These are phyloP conservation scores for Syncephalastrum sp. DNA, from an alignment of 371 early-diverging fungal genomes.

Conservation along the genomic window DNA sequence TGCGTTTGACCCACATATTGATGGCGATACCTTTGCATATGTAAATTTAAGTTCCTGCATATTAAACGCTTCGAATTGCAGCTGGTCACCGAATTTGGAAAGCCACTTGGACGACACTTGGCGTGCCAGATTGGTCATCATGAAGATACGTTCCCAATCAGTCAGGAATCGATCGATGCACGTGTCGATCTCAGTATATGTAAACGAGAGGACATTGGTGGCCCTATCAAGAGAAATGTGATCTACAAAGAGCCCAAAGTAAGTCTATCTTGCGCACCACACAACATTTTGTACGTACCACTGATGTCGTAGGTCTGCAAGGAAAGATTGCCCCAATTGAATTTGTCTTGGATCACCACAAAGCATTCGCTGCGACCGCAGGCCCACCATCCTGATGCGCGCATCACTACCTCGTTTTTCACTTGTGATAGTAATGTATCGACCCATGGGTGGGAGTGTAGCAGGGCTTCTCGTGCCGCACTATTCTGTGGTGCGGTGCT, in stretches of 20 bases:
- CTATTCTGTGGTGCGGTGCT: constrained; percentile 5
- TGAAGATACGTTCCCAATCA: constrained; percentile 49
- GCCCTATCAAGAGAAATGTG: constrained; percentile 43
- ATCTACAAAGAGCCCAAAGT: constrained; percentile 18
- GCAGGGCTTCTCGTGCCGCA: constrained; percentile 13
- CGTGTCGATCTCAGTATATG: constrained; percentile 41
- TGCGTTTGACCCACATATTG: neutral
- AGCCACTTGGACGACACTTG: constrained; percentile 45
- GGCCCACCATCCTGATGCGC: constrained; percentile 49
- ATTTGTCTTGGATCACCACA: constrained; percentile 43
- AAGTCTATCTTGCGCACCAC: neutral
- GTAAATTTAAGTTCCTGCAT: constrained; percentile 34
- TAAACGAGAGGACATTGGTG: constrained; percentile 40
- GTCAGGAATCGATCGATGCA: constrained; percentile 40
- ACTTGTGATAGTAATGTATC: constrained; percentile 25
- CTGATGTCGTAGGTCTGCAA: constrained; percentile 24
- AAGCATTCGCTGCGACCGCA: constrained; percentile 46
- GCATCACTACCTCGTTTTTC: constrained; percentile 40
- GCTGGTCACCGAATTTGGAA: constrained; percentile 33
- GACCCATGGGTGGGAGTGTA: constrained; percentile 32
- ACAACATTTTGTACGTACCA: constrained; percentile 14
- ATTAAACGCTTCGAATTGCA: constrained; percentile 35
- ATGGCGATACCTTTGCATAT: constrained; percentile 33
- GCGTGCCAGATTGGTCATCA: constrained; percentile 48
- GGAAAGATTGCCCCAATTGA: constrained; percentile 29